These are phyloP conservation scores for Leccinum boreale DNA, from an alignment of 768 basidiomycete species.

Conservation along the genomic window DNA sequence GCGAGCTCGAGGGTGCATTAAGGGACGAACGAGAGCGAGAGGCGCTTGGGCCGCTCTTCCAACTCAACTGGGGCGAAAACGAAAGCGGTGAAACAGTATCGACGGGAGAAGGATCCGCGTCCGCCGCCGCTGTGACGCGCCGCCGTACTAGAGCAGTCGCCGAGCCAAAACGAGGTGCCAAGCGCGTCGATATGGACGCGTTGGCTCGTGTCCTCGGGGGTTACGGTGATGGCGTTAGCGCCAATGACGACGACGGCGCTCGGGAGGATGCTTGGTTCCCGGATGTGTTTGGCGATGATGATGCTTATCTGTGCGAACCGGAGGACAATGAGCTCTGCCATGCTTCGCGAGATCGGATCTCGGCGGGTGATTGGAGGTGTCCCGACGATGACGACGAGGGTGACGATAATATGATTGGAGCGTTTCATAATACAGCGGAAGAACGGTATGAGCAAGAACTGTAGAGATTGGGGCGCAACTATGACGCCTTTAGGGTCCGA, in stretches of 20 bases:
- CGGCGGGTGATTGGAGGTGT: conserved; percentile 45
- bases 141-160: neutral
- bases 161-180: conserved; percentile 32
- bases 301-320: conserved; percentile 12
- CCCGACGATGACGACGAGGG: conserved; percentile 23
- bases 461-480: conserved; percentile 8
- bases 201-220: conserved; percentile 47
- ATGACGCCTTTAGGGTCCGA: conserved; percentile 2
- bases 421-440: conserved; percentile 7
- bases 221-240: conserved; percentile 21
- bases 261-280: conserved; percentile 13
- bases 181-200: conserved; percentile 56
- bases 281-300: conserved; percentile 19
- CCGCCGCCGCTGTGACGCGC: neutral
- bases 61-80: conserved; percentile 36
- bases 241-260: conserved; percentile 12
- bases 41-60: conserved; percentile 36
- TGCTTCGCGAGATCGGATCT: conserved; percentile 6
- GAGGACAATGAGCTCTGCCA: conserved; percentile 8
- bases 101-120: neutral
- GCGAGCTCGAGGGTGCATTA: conserved; percentile 62
- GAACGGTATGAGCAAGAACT: conserved; percentile 33
- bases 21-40: conserved; percentile 51
- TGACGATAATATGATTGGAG: conserved; percentile 12
- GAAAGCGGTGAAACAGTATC: conserved; percentile 21